Evolutionary conservation across 1,139 yeast genomes (phyloP), one percentile per base, ranked within the genome.

Genomic region (Maudiozyma humilis): DNA sequence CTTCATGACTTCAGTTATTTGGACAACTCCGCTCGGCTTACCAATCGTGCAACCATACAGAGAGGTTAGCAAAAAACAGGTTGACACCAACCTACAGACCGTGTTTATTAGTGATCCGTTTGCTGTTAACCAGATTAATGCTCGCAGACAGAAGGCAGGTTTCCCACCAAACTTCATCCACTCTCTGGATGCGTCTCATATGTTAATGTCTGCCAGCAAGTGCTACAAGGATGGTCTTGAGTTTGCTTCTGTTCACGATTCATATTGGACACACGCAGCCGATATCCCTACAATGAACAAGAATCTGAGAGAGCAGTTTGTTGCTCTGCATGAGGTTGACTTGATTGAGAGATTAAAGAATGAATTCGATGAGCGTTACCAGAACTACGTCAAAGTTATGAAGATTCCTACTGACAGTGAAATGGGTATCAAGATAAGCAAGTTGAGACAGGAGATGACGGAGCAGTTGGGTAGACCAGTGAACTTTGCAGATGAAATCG

Each of bases 171-270:
- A 91, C 63, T 91, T 76, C 61, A 86, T 91, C 44, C 99, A 91
- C 61, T 89, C 97, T 0, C 71, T 91, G 51, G 99, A 91, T 69
- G 97, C 98, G 0, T 83, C 96, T 0, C 98, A 91, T 61, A 91
- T 91, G 98, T 71, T 91, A 46, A 70, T 89, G 73, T 83, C 96
- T 10, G 94, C 97, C 0, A 71, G 78, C 40, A 79, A 78, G 19
- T 88, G 96, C 64, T 78, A 82, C n/a, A 72, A 77, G 38, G 61
- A 63, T 3, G 78, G 76, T 0, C 64, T 91, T 44, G 70, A 79
- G n/a, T 91, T 93, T 71, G 96, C 98, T 0, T 82, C 97, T 0
- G 99, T 91, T 30, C 99, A 91, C 65, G 99, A 91, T 64, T 89
- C 97, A 1, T 91, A 86, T 63, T 91, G 99, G 99, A 88, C 98